Percentiles rank a stretch among this genome's conserved stretches.
Conservation (phyloP, 169 alveolate genomes). For the Plasmodium ovale region DNA sequence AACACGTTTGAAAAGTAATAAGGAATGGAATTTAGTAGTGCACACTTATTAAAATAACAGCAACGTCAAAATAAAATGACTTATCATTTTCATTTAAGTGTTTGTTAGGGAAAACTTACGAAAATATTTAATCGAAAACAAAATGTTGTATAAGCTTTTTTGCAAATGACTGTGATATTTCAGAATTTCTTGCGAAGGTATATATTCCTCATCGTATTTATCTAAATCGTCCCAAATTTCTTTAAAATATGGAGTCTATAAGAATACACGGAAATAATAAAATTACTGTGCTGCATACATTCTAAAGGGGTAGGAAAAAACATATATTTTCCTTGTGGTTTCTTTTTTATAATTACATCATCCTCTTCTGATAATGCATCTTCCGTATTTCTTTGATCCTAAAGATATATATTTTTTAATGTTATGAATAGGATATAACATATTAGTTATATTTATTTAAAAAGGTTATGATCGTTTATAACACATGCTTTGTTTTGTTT, state of each 20-base stretch:
- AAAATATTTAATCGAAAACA: conserved; percentile 68
- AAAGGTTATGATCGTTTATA: neutral
- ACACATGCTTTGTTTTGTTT: neutral
- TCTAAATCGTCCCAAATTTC: conserved; percentile 55
- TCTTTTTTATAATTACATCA: conserved; percentile 1
- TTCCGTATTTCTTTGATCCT: neutral
- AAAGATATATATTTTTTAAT: neutral
- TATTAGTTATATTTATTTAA: neutral
- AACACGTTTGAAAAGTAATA: neutral
- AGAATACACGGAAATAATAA: neutral
- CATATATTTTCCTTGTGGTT: neutral
- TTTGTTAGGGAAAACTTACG: conserved; percentile 33
- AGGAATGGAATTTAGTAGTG: neutral
- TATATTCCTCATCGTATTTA: conserved; percentile 48
- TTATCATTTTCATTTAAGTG: neutral
- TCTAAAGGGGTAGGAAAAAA: neutral
- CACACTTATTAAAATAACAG: neutral
- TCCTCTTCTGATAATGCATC: neutral
- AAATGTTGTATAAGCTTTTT: conserved; percentile 50
- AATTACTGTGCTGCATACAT: neutral
- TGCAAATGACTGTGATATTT: conserved; percentile 33
- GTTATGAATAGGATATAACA: neutral
- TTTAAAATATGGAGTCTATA: conserved; percentile 45
- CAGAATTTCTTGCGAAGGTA: conserved; percentile 47
- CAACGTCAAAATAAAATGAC: too few relatives aligned